Base-by-base conservation (phyloP, 192 early-diverging fungal species). In the Coemansia sp. region DNA sequence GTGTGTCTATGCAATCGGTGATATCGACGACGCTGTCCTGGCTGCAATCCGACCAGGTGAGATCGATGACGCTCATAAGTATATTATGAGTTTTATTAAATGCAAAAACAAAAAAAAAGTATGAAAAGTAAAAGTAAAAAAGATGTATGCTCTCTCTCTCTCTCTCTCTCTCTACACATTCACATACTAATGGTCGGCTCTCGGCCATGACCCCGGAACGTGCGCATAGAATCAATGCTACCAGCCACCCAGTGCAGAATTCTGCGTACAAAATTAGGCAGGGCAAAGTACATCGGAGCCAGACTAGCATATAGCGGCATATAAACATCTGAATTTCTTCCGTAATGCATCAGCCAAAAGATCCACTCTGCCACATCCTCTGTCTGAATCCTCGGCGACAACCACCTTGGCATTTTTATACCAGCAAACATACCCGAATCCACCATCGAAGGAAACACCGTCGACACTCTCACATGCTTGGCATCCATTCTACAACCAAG, bases 351-450 rank as follows among this genome's bases (percentile, higher is more conserved):
- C 0, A 86, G 77, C 5, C 67, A 73, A 51, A 91, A 77, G 35
- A 95, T 89, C 2, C 59, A 61, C 15, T 85, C 66, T 11, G 85
- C 87, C 12, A 94, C 90, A 3, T 86, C 64, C 4, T 85, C 67
- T 0, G 89, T 72, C 7, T 74, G 61, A n/a, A 96, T 66, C 2
- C 65, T 52, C 0, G 93, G 92, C 3, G 89, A 90, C 14, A 94
- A 74, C 71, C 85, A 90, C 11, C 85, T 82, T 17, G 72, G 70
- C 55, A 90, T 82, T 14, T 55, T 36, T 0, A 91, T 79, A 0
- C 91, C 92, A n/a, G 72, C 64, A 73, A 96, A 96, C 88, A 96
- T 87, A 32, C 85, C 87, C 5, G 91, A 91, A 28, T 83, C 76
- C 35, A 95, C 83, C 58, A 88, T 84, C 4, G 91, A 93, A 8